phyloP scores from a whole-genome alignment of 2,329 filamentous ascomycete species.

The Exophiala sideris region DNA sequence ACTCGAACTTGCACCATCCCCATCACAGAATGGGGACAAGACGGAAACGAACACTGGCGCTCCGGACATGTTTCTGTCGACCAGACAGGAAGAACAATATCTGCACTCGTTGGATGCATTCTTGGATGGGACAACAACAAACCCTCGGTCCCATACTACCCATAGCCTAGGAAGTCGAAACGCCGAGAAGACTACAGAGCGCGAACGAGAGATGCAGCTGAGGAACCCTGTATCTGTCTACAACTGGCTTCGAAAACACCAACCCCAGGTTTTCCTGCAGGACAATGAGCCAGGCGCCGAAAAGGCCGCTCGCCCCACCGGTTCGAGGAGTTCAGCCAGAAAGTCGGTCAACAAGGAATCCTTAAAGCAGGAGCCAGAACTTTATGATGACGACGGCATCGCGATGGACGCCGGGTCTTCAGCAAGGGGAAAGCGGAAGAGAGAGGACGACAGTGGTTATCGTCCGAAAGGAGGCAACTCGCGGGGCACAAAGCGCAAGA shows the following conservation, averaged over 20 bases:
- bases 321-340: slow-evolving; percentile 42
- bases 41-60: slow-evolving; percentile 15
- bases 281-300: slow-evolving; percentile 57
- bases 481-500: slow-evolving; percentile 39
- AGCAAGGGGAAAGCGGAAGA: slow-evolving; percentile 45
- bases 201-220: slow-evolving; percentile 55
- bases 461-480: slow-evolving; percentile 45
- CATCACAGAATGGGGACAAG: slow-evolving; percentile 3
- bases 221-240: slow-evolving; percentile 88
- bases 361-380: slow-evolving; percentile 36
- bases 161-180: slow-evolving; percentile 43
- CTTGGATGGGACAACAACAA: slow-evolving; percentile 12
- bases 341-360: slow-evolving; percentile 30
- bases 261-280: slow-evolving; percentile 80
- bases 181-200: slow-evolving; percentile 48
- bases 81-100: slow-evolving; percentile 43
- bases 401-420: slow-evolving; percentile 33
- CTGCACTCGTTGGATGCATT: slow-evolving; percentile 42
- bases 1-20: slow-evolving; percentile 5
- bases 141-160: slow-evolving; percentile 35
- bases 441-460: slow-evolving; percentile 47
- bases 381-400: slow-evolving; percentile 44
- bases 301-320: slow-evolving; percentile 40
- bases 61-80: slow-evolving; percentile 42
- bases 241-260: slow-evolving; percentile 87